Percentiles rank a stretch among this genome's conserved stretches.
Conservation (phyloP, 306 rosid genomes). For the Cicer yamashitae region DNA sequence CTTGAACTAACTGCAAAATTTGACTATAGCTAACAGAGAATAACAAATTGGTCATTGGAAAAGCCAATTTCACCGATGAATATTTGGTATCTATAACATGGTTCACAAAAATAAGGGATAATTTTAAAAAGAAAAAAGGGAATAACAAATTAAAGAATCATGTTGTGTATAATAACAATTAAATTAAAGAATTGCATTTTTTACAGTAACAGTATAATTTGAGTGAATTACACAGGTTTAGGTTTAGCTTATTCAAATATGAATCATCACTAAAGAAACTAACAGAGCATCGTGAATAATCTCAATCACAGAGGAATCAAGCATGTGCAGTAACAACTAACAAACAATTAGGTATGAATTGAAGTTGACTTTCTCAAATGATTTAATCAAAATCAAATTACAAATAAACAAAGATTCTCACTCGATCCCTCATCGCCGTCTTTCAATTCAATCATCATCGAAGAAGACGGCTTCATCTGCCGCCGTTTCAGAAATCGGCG, state of each 20-base stretch:
- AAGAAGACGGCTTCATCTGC: slow-evolving; percentile 9
- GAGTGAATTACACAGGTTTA: background rate
- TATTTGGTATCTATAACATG: too few relatives aligned
- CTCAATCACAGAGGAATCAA: background rate
- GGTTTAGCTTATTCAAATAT: background rate
- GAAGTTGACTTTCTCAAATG: background rate
- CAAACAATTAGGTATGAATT: slow-evolving; percentile 4
- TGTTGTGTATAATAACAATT: background rate
- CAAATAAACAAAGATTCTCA: slow-evolving; percentile 41
- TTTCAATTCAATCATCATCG: slow-evolving; percentile 37
- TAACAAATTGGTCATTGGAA: background rate
- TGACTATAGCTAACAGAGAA: background rate
- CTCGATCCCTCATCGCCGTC: slow-evolving; percentile 49
- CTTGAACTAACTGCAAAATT: background rate
- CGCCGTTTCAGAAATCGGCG: slow-evolving; percentile 35
- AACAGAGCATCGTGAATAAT: background rate
- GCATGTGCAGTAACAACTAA: slow-evolving; percentile 4
- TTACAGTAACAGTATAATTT: background rate
- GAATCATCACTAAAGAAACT: background rate
- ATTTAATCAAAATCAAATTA: slow-evolving; percentile 5
- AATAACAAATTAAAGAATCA: background rate
- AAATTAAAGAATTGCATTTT: background rate
- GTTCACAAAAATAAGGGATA: too few relatives aligned
- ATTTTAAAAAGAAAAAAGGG: too few relatives aligned
- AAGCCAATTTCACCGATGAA: too few relatives aligned